A percentile compares a stretch with the other conserved stretches of the same genome.
Evolutionary conservation across 2,329 filamentous ascomycete species (phyloP).

Genomic region (Zalaria obscura): DNA sequence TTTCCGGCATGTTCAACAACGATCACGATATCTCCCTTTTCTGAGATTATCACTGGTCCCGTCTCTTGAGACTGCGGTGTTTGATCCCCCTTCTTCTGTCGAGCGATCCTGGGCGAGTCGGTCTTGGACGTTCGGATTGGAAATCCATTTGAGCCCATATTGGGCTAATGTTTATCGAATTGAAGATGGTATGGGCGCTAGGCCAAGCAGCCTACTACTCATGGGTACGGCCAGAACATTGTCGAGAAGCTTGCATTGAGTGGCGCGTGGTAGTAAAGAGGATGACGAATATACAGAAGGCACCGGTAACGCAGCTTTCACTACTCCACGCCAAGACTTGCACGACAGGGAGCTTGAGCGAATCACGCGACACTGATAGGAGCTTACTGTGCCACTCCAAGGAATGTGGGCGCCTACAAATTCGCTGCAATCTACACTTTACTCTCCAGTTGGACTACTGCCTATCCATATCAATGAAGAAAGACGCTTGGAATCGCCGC

Average conservation of each 20-base stretch:
- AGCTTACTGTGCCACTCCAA: no score
- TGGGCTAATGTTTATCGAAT: background rate
- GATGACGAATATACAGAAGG: background rate
- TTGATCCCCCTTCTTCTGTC: background rate
- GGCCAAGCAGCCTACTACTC: constrained; percentile 11
- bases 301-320: no score
- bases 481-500: no score
- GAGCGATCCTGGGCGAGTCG: background rate
- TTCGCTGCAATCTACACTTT: no score
- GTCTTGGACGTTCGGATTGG: background rate
- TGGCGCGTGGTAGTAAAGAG: background rate
- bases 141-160: background rate
- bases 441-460: no score
- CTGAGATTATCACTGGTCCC: constrained; percentile 33
- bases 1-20: constrained; percentile 40
- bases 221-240: constrained; percentile 39
- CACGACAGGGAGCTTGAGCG: no score
- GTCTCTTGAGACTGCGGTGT: constrained; percentile 1
- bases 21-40: constrained; percentile 50
- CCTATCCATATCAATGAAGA: no score
- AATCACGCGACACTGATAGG: no score
- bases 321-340: no score
- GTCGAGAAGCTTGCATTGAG: constrained; percentile 6
- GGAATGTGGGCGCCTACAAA: no score
- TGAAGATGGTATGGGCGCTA: background rate